These are phyloP conservation scores for Hansenula sp. DNA, from an alignment of 1,139 yeast species.

Conservation along the genomic window DNA sequence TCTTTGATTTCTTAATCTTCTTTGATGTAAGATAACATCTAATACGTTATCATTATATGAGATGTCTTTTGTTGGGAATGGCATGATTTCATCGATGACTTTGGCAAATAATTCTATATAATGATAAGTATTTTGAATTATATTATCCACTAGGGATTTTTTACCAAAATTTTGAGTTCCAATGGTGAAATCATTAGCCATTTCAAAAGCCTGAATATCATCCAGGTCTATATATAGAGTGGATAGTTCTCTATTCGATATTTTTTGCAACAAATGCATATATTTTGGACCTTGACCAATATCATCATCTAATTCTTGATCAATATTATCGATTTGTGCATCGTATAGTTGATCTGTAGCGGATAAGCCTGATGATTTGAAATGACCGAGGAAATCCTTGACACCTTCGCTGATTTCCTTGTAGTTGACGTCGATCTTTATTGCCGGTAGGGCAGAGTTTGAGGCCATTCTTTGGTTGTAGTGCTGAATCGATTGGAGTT, in stretches of 20 bases:
- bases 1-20: constrained; percentile 77
- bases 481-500: too few species aligned
- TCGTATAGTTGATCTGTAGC: constrained; percentile 31
- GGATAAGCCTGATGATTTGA: constrained; percentile 38
- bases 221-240: constrained; percentile 76
- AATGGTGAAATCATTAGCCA: constrained; percentile 26
- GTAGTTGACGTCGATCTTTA: constrained; percentile 46
- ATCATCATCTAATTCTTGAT: constrained; percentile 12
- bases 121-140: constrained; percentile 71
- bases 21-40: constrained; percentile 88
- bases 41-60: constrained; percentile 84
- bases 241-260: constrained; percentile 78
- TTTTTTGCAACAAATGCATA: constrained; percentile 65
- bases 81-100: constrained; percentile 79
- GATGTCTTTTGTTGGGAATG: constrained; percentile 74
- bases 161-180: constrained; percentile 20
- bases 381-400: constrained; percentile 58
- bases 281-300: constrained; percentile 65
- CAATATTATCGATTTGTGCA: constrained; percentile 24
- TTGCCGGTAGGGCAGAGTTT: constrained; percentile 21
- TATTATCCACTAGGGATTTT: constrained; percentile 48
- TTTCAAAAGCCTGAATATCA: constrained; percentile 69
- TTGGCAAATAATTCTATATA: constrained; percentile 74
- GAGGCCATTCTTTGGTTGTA: constrained; percentile 13
- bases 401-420: constrained; percentile 47